Conservation (phyloP, 2,329 filamentous ascomycete species). For the Macrophomina phaseolina region DNA sequence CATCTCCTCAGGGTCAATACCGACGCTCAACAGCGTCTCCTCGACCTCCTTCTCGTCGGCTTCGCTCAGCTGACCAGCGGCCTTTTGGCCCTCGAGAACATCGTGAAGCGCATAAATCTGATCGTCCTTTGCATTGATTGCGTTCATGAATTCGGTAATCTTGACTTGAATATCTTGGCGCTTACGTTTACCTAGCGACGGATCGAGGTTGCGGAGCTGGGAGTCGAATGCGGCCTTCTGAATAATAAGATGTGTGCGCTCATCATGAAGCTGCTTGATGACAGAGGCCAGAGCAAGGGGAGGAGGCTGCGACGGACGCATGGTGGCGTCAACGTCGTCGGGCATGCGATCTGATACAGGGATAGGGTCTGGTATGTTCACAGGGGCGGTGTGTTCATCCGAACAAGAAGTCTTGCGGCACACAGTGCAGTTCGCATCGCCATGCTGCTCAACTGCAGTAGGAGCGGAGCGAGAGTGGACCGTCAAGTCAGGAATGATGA, state of each 20-base stretch:
- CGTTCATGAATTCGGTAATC: slow-evolving; percentile 66
- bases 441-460: slow-evolving; percentile 47
- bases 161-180: slow-evolving; percentile 65
- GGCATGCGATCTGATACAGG: slow-evolving; percentile 58
- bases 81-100: slow-evolving; percentile 80
- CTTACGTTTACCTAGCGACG: slow-evolving; percentile 68
- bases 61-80: slow-evolving; percentile 66
- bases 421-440: slow-evolving; percentile 61
- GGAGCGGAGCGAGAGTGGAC: slow-evolving; percentile 44
- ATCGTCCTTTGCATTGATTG: slow-evolving; percentile 74
- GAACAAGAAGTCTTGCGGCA: slow-evolving; percentile 54
- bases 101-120: slow-evolving; percentile 85
- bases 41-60: slow-evolving; percentile 57
- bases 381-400: slow-evolving; percentile 37
- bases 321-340: slow-evolving; percentile 63
- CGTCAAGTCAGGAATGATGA: slow-evolving; percentile 69
- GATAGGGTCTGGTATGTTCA: slow-evolving; percentile 53
- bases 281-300: slow-evolving; percentile 78
- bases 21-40: slow-evolving; percentile 50
- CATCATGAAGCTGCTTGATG: slow-evolving; percentile 80
- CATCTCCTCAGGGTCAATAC: slow-evolving; percentile 45
- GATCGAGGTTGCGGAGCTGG: slow-evolving; percentile 40
- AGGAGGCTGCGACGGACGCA: slow-evolving; percentile 69
- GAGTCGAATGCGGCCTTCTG: slow-evolving; percentile 68
- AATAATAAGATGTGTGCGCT: slow-evolving; percentile 76